Evolutionary conservation across 2,329 filamentous ascomycete species (phyloP).

Genomic region (Epichloe bromicola): DNA sequence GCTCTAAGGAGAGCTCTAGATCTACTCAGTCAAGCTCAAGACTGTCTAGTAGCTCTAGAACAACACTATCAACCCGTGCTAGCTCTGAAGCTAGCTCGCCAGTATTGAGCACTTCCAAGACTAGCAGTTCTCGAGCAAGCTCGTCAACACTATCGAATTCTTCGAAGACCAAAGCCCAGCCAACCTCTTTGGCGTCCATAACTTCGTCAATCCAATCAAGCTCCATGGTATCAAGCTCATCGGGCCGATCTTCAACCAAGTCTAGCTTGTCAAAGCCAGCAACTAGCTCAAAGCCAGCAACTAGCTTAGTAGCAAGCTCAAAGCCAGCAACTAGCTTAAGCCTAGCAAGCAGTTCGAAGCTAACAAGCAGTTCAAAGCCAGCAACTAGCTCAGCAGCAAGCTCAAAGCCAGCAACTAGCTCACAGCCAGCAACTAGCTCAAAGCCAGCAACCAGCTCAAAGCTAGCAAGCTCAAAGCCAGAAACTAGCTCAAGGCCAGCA

Average conservation of each 20-base stretch:
- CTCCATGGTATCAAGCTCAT: background rate
- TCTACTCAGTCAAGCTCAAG: background rate
- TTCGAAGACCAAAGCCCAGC: background rate
- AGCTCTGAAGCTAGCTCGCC: background rate
- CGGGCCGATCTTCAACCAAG: background rate
- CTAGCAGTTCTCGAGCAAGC: background rate
- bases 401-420: too few relatives aligned
- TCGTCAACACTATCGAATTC: background rate
- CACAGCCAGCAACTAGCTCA: too few relatives aligned
- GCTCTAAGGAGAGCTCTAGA: background rate
- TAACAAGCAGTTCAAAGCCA: background rate
- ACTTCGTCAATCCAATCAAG: background rate
- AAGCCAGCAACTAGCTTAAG: too few relatives aligned
- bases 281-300: background rate
- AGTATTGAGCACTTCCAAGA: background rate
- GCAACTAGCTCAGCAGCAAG: background rate
- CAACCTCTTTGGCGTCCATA: background rate
- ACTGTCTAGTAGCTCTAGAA: background rate
- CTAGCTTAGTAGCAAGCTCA: too few relatives aligned
- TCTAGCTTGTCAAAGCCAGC: background rate
- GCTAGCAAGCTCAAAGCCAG: background rate
- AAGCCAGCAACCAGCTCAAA: too few relatives aligned
- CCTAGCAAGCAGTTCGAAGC: too few relatives aligned
- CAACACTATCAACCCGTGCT: background rate
- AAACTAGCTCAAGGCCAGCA: background rate